Base-by-base conservation (phyloP, 371 early-diverging fungal genomes). In the Rhizopus arrhizus region DNA sequence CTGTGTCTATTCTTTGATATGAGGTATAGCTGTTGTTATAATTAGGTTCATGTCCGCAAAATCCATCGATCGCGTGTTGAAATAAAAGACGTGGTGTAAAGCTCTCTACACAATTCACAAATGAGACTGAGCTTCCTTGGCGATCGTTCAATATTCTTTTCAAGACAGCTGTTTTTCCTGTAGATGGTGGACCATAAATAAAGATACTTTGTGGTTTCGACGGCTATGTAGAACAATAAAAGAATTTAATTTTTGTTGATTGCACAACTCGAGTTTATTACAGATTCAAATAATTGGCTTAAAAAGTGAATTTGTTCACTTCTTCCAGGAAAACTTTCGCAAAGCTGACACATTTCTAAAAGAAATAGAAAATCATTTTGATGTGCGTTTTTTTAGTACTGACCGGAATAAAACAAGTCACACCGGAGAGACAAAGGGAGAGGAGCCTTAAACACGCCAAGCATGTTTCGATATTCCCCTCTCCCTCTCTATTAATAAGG, bases 91-190 rank as follows among this genome's bases (percentile, higher is more conserved):
- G 83, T 13, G 86, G 86, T 0, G 91, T 86, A 62, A 85, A 85
- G 53, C 87, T 85, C 66, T 91, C 91, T 3, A 90, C 77, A 62
- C 91, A 88, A 70, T 89, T 87, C 15, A 92, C 69, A 63, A 78
- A 85, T 5, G 88, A 87, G 53, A 75, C 77, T 38, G 59, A 65
- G 42, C 56, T 69, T 13, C 31, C 56, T 3, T 71, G 72, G 1
- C 36, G 45, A 8, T 69, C 36, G 13, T 74, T 66, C 8, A 84
- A 55, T 6, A 82, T 57, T 3, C 75, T 68, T 9, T 74, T 77
- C 5, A 88, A 60, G 9, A 92, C 77, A 2, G 82, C 61, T 0
- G 90, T 91, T 62, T 94, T 94, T 46, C 93, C 95, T 2, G 90
- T 86, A 1, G 91, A 85, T 0, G 89, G 79, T 54, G 80, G 86